A percentile compares a stretch with the other conserved stretches of the same genome.
phyloP scores from a whole-genome alignment of 768 basidiomycete species.

The Coprinellus aureogranulatus region DNA sequence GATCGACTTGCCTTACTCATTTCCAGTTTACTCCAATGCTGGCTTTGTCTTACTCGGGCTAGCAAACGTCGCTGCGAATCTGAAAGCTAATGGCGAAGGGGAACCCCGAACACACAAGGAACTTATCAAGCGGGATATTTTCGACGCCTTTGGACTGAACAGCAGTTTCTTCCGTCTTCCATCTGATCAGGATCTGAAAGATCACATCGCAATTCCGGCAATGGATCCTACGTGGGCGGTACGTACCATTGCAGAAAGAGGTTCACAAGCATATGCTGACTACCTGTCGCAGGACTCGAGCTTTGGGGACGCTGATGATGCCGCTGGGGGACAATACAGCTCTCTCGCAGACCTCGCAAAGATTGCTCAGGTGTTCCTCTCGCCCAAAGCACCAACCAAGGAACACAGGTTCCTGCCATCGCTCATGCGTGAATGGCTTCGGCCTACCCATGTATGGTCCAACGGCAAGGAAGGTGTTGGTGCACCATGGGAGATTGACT shows the following conservation, averaged over 20 bases:
- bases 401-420: slow-evolving; percentile 32
- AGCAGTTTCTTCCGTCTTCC: slow-evolving; percentile 45
- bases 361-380: slow-evolving; percentile 19
- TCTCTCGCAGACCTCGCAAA: slow-evolving; percentile 45
- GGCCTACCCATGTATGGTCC: slow-evolving; percentile 17
- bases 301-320: slow-evolving; percentile 38
- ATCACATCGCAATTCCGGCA: slow-evolving; percentile 39
- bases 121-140: slow-evolving; percentile 49
- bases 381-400: slow-evolving; percentile 39
- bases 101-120: slow-evolving; percentile 39
- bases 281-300: slow-evolving; percentile 39
- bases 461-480: too few species aligned
- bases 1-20: slow-evolving; percentile 41
- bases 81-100: slow-evolving; percentile 28
- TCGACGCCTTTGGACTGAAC: slow-evolving; percentile 44
- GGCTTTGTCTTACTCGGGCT: slow-evolving; percentile 77
- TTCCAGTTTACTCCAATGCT: slow-evolving; percentile 71
- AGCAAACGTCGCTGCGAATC: slow-evolving; percentile 53
- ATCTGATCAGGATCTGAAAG: slow-evolving; percentile 24
- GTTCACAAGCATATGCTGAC: too few species aligned
- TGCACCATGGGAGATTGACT: slow-evolving; percentile 39
- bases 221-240: too few species aligned
- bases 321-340: slow-evolving; percentile 50
- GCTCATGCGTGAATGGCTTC: slow-evolving; percentile 43
- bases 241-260: too few species aligned